Evolutionary conservation across 2,329 filamentous ascomycete species (phyloP).

Genomic region (Helminthosporium solani): DNA sequence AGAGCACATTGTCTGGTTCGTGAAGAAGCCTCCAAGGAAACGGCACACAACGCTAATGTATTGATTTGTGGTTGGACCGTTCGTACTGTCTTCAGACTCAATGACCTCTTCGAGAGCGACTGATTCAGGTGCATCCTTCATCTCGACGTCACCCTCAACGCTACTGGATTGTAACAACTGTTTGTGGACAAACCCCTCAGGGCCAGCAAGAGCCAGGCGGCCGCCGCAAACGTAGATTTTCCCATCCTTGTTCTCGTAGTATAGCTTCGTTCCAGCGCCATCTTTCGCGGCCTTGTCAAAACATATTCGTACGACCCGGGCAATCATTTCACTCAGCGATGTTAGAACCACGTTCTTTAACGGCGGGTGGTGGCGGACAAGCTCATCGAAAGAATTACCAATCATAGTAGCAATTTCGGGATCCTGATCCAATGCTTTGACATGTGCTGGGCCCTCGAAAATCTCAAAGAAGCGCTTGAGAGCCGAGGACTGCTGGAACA

Average conservation of each 20-base stretch:
- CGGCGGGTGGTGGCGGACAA: constrained; percentile 87
- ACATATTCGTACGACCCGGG: constrained; percentile 74
- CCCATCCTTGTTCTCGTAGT: constrained; percentile 60
- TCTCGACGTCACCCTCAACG: constrained; percentile 60
- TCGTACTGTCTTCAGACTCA: constrained; percentile 52
- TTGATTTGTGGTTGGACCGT: constrained; percentile 58
- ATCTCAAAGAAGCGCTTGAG: constrained; percentile 89
- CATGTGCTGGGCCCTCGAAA: constrained; percentile 89
- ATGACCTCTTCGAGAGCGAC: constrained; percentile 43
- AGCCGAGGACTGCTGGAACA: constrained; percentile 80
- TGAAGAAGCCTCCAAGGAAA: constrained; percentile 76
- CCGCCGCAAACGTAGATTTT: constrained; percentile 62
- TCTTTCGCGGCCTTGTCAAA: constrained; percentile 66
- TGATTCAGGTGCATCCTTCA: constrained; percentile 48
- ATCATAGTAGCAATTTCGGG: constrained; percentile 70
- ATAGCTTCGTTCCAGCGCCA: constrained; percentile 78
- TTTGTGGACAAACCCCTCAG: constrained; percentile 38
- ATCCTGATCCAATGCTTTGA: constrained; percentile 79
- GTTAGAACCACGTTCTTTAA: constrained; percentile 78
- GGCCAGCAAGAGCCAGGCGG: constrained; percentile 46
- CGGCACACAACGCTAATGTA: constrained; percentile 75
- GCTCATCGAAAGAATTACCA: constrained; percentile 86
- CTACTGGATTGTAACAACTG: constrained; percentile 13
- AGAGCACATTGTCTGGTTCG: constrained; percentile 69
- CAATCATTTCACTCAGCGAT: constrained; percentile 86